These are phyloP conservation scores for Phialocephala sp. DNA, from an alignment of 2,329 filamentous ascomycete genomes.

Conservation along the genomic window DNA sequence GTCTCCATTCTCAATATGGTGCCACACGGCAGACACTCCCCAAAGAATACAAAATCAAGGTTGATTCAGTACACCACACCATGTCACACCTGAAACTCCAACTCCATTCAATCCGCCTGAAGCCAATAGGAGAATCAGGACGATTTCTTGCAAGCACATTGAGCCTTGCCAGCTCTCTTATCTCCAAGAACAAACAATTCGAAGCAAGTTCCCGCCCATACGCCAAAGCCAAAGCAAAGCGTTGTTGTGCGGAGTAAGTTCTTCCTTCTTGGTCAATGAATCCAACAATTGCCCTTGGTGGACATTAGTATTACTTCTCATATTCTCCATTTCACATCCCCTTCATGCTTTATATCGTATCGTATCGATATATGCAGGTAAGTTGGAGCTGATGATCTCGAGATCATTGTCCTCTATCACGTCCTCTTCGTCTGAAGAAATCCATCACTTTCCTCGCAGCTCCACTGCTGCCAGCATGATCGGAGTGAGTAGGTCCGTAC, in stretches of 20 bases:
- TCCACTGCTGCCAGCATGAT: slow-evolving; percentile 78
- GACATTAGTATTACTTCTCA: slow-evolving; percentile 9
- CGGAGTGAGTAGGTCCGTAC: slow-evolving; percentile 60
- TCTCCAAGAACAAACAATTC: slow-evolving; percentile 10
- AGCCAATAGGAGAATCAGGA: background rate
- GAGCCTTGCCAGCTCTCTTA: background rate
- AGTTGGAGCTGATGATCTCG: background rate
- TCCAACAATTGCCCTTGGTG: background rate
- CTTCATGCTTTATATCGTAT: background rate
- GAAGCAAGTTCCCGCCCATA: slow-evolving; percentile 10
- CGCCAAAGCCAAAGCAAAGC: slow-evolving; percentile 7
- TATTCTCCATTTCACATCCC: background rate
- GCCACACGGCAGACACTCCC: background rate
- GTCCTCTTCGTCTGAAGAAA: slow-evolving; percentile 89
- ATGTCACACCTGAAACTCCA: slow-evolving; percentile 1
- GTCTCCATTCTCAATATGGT: background rate
- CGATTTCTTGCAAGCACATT: background rate
- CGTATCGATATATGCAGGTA: slow-evolving; percentile 3
- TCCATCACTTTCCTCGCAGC: slow-evolving; percentile 96
- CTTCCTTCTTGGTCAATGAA: background rate
- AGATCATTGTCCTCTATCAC: slow-evolving; percentile 53
- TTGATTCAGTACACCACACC: slow-evolving; percentile 2
- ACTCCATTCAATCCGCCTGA: background rate
- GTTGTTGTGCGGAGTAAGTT: slow-evolving; percentile 1
- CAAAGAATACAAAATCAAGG: background rate